These are phyloP conservation scores for Margaritispora aquatica DNA, from an alignment of 495 filamentous ascomycete genomes.

Conservation along the genomic window DNA sequence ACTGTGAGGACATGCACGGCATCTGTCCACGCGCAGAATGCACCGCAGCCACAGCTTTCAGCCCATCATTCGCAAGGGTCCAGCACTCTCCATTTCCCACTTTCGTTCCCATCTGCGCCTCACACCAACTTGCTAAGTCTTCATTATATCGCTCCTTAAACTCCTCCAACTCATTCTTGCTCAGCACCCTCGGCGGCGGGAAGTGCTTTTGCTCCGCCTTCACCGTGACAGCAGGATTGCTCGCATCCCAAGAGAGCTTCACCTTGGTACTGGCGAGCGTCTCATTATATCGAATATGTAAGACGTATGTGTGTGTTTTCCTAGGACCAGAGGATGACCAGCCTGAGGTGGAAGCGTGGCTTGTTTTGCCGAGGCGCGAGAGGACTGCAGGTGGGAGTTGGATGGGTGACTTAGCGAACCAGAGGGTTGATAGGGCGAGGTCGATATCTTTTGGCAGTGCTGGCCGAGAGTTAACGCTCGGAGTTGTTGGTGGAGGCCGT, in stretches of 20 bases:
- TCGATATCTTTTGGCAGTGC: slow-evolving; percentile 28
- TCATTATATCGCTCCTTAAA: slow-evolving; percentile 1
- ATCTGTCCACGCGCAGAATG: slow-evolving; percentile 21
- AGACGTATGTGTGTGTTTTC: slow-evolving; percentile 28
- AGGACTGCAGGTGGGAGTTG: slow-evolving; percentile 27
- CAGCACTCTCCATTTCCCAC: slow-evolving; percentile 40
- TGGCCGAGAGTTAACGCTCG: slow-evolving; percentile 2
- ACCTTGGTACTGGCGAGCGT: slow-evolving; percentile 32
- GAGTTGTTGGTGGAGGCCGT: too few relatives aligned
- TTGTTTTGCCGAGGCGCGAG: slow-evolving; percentile 14
- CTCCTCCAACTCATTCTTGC: slow-evolving; percentile 11
- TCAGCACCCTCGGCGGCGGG: slow-evolving; percentile 27
- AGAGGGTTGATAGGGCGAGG: slow-evolving; percentile 28
- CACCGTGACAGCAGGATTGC: slow-evolving; percentile 30
- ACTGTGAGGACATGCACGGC: slow-evolving; percentile 30
- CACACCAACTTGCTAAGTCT: slow-evolving; percentile 25
- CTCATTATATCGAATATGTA: slow-evolving; percentile 27
- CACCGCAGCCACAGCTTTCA: slow-evolving; percentile 25
- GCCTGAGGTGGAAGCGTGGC: slow-evolving; percentile 19
- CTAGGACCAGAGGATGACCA: slow-evolving; percentile 26
- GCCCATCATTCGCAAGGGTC: slow-evolving; percentile 32
- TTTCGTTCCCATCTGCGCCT: slow-evolving; percentile 26
- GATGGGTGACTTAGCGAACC: slow-evolving; percentile 31
- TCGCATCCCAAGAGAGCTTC: slow-evolving; percentile 32
- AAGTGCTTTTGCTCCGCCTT: slow-evolving; percentile 32